Evolutionary conservation across 2,329 filamentous ascomycete genomes (phyloP).

Genomic region (Lasiodiplodia hormozganensis): DNA sequence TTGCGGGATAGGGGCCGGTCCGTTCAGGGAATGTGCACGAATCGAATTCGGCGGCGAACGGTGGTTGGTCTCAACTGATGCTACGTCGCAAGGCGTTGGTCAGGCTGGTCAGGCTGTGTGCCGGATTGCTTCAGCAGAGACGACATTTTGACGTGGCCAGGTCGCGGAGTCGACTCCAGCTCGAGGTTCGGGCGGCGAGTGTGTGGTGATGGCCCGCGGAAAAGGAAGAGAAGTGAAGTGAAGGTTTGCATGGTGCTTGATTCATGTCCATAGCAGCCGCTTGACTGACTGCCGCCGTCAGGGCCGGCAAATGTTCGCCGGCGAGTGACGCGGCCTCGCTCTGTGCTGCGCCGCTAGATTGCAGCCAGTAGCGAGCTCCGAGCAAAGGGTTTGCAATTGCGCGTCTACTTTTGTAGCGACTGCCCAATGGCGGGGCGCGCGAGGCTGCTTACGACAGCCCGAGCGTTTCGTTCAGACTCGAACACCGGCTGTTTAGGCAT

Average conservation of each 20-base stretch:
- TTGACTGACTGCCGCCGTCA: not conserved
- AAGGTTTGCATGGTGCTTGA: not conserved
- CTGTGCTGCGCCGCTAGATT: conserved; percentile 2
- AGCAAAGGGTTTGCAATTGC: not conserved
- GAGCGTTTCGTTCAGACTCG: conserved; percentile 8
- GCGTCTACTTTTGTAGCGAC: conserved; percentile 3
- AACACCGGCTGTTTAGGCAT: not conserved
- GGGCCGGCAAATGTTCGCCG: not conserved
- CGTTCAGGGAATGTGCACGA: conserved; percentile 8
- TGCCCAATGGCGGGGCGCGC: conserved; percentile 2
- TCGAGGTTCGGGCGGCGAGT: not conserved
- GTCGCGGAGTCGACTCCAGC: conserved; percentile 16
- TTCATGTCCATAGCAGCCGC: no score
- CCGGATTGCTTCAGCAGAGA: not conserved
- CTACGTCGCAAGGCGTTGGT: not conserved
- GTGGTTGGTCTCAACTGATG: no score
- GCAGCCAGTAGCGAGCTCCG: not conserved
- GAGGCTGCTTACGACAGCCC: not conserved
- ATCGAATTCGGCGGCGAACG: not conserved
- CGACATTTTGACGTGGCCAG: not conserved
- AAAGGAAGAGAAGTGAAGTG: conserved; percentile 1
- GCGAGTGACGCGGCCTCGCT: conserved; percentile 18
- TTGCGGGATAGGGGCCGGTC: not conserved
- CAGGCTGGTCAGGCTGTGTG: not conserved
- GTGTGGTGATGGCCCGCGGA: not conserved